Conservation (phyloP, 352 stramenopile genomes). For the Pythium coloratum region DNA sequence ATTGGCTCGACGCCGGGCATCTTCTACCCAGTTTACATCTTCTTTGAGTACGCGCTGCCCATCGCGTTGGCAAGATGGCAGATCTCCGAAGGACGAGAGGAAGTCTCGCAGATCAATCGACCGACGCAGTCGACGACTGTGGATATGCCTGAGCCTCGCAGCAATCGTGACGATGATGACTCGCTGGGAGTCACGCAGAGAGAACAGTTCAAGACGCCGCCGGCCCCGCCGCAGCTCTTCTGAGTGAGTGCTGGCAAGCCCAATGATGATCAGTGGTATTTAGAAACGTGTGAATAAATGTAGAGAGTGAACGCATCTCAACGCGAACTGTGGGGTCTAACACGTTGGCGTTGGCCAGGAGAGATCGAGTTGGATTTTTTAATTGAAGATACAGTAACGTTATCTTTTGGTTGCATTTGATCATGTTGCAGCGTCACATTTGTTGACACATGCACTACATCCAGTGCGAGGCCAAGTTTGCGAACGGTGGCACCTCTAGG, state of each 20-base stretch:
- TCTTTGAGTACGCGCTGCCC: constrained; percentile 51
- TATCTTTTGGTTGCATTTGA: too few species aligned
- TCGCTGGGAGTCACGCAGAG: constrained; percentile 3
- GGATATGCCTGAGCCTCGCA: constrained; percentile 6
- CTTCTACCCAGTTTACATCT: constrained; percentile 64
- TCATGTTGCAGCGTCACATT: too few species aligned
- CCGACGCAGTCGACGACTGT: not conserved
- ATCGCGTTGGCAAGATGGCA: constrained; percentile 34
- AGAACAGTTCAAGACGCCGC: constrained; percentile 17
- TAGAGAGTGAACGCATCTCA: not conserved
- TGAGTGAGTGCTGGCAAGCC: not conserved
- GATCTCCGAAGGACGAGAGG: constrained; percentile 17
- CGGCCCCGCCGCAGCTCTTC: constrained; percentile 22
- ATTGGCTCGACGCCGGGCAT: constrained; percentile 63
- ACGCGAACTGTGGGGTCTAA: too few species aligned
- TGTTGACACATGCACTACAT: too few species aligned
- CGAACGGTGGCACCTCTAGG: too few species aligned
- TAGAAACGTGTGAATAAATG: constrained; percentile 3
- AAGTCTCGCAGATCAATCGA: not conserved
- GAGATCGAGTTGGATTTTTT: too few species aligned
- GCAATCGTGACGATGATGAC: constrained; percentile 19
- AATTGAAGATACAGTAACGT: too few species aligned
- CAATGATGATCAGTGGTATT: constrained; percentile 4
- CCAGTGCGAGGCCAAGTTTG: too few species aligned
- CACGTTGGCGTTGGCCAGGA: too few species aligned